Base-by-base conservation (phyloP, 169 alveolate genomes). In the Plasmodium fragile region DNA sequence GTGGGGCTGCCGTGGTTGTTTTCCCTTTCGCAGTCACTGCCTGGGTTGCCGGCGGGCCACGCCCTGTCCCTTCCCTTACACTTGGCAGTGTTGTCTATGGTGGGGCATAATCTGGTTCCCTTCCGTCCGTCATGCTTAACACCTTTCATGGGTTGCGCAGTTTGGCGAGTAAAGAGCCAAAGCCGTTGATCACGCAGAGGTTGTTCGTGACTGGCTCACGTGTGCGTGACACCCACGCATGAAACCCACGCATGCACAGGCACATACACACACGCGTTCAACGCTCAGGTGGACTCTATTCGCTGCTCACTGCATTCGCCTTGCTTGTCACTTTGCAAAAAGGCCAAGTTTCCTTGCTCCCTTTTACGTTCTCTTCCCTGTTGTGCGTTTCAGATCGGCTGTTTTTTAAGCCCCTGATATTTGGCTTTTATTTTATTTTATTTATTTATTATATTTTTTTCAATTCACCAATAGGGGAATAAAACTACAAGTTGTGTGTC, bases 11-110 rank as follows among this genome's bases (percentile, higher is more conserved):
- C 55, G 55, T 72, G 6, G 41, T 72, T 30, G 28, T 45, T 84
- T 73, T 84, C 79, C 32, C 79, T 84, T 6, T 84, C 78, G 30
- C 28, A 28, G 59, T 69, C 25, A 30, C 79, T 53, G 65, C 25
- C 79, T 18, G 4, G 34, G 49, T 43, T 16, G n/a, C 59, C 59
- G 52, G 41, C 10, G 34, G 30, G 34, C 18, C 18, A 13, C 39
- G 84, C 7, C 25, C 3, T n/a, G 36, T 85, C 78, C 18, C 41
- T 53, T 30, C 65, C 65, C 79, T 73, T 4, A 1, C 72, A 34
- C 34, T 53, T 85, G 39, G 55, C 43, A 52, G 13, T 16, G 59
- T 30, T 85, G 34, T 52, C 59, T 49, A 49, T 49, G 22, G 25
- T 13, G 59, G 59, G 75, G 45, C 8, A 43, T 34, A 73, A 39